phyloP scores from a whole-genome alignment of 176 grass and related monocot genomes.

The Rhynchospora tenuis region DNA sequence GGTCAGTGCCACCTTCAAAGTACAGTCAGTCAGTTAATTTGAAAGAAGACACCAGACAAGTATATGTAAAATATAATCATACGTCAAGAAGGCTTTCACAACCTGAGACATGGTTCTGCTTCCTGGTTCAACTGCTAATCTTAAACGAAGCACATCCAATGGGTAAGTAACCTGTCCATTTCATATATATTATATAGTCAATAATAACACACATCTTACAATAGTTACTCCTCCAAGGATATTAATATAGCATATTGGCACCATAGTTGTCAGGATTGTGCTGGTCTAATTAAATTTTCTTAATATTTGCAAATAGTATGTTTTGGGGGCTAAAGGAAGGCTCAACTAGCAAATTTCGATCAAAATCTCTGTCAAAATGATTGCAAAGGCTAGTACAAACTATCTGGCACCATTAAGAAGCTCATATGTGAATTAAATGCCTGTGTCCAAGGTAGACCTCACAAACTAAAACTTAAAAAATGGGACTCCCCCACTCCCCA shows the following conservation, averaged over 20 bases:
- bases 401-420: conserved; percentile 23
- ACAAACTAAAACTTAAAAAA: neutral
- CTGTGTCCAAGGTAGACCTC: neutral
- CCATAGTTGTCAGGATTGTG: neutral
- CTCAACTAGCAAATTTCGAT: neutral
- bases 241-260: neutral
- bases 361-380: neutral
- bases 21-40: neutral
- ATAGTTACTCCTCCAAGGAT: neutral
- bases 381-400: no score
- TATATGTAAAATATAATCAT: neutral
- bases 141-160: conserved; percentile 90
- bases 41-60: conserved; percentile 5
- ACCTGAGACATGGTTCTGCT: conserved; percentile 89
- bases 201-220: neutral
- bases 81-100: conserved; percentile 12
- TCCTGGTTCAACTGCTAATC: conserved; percentile 92
- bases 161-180: conserved; percentile 89
- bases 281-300: neutral
- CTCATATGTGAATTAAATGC: conserved; percentile 10
- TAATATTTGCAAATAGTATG: neutral
- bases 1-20: conserved; percentile 83
- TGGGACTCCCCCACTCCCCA: neutral
- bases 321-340: neutral
- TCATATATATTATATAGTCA: neutral